Base-by-base conservation (phyloP, 345 rosid species). In the Cardamine resedifolia region DNA sequence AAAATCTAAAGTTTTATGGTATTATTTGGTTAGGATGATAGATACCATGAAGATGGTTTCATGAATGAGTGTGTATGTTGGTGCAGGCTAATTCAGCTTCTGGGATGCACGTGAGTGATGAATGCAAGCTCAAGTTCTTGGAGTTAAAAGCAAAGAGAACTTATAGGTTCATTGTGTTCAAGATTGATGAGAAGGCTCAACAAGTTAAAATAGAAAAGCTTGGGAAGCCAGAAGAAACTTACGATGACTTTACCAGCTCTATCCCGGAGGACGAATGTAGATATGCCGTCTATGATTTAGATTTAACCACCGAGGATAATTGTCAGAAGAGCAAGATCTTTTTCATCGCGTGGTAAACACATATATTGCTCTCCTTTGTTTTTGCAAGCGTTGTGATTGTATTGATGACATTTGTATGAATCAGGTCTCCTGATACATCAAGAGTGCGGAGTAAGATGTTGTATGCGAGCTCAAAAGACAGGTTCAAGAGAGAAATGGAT, bases 301-400 rank as follows among this genome's bases (percentile, higher is more conserved):
- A 90, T 64, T 90, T 87, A 81, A 88, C 83, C 1, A 88, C 93
- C 0, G 58, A 77, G n/a, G 96, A 90, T 71, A 86, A 88, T 18
- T 83, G 86, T 58, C 89, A 87, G 75, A 90, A 90, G 75, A 87
- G 92, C 88, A 90, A 87, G 82, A 87, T 86, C 57, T 81, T 88
- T 81, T 90, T 90, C 85, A 68, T 90, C 28, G 85, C 96, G 2
- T 88, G 91, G 96, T 86, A 80, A 26, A 59, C 68, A 36, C 18
- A 14, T 36, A 36, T 3, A 38, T 18, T 60, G 2, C 23, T 67
- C 6, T 63, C n/a, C 24, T 18, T 31, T 31, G 11, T 30, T 47
- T 64, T 20, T 18, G 23, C 43, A 28, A 44, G 6, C 10, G 14
- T 6, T 30, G 21, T 62, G 23, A n/a, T n/a, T n/a, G n/a, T n/a